Percentiles rank a stretch among this genome's conserved stretches.
phyloP scores from a whole-genome alignment of 306 rosid genomes.

The Cicer bijugum region DNA sequence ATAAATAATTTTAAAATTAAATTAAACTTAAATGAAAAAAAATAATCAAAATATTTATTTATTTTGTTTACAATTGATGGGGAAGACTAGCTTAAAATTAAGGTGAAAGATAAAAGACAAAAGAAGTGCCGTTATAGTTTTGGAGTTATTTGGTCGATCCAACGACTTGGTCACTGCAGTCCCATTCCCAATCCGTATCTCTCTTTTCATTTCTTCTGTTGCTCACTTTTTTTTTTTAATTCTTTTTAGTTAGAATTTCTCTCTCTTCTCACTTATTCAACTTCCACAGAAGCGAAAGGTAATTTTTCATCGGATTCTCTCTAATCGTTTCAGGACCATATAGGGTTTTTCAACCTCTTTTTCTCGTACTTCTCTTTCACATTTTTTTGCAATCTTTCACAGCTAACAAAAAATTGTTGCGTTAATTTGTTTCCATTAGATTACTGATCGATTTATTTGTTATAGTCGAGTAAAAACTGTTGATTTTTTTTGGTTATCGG shows the following conservation, averaged over 20 bases:
- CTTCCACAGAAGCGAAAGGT: conserved; percentile 30
- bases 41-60: too few relatives aligned
- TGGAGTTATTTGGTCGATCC: conserved; percentile 15
- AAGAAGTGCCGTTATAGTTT: conserved; percentile 43
- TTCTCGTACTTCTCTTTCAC: conserved; percentile 2
- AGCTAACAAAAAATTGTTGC: neutral
- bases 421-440: neutral
- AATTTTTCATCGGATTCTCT: neutral
- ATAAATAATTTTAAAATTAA: too few relatives aligned
- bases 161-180: conserved; percentile 40
- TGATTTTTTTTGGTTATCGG: neutral
- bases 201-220: conserved; percentile 33
- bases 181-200: conserved; percentile 18
- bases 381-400: neutral
- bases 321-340: neutral
- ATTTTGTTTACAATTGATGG: too few relatives aligned
- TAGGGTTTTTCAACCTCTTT: conserved; percentile 43
- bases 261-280: neutral
- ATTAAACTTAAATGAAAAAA: too few relatives aligned
- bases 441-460: conserved; percentile 5
- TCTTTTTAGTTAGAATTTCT: neutral
- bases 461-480: conserved; percentile 8
- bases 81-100: too few relatives aligned
- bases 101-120: conserved; percentile 25
- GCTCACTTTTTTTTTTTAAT: too few relatives aligned